Evolutionary conservation across 2,329 filamentous ascomycete species (phyloP), one percentile per base, ranked within the genome.

Genomic region (Orbilia quercus): DNA sequence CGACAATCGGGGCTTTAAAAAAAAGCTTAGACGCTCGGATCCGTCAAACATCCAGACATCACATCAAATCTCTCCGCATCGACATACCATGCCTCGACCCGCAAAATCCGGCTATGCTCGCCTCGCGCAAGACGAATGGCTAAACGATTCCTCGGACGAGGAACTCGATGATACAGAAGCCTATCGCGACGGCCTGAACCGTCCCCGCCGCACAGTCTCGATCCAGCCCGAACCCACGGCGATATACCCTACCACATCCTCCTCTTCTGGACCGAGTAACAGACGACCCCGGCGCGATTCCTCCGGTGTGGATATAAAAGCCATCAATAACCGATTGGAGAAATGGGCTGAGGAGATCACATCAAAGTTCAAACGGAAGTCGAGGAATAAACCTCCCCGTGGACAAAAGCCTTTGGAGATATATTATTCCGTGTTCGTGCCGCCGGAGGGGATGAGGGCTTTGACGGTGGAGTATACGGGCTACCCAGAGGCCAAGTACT

Each of bases 301-400:
- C 78, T 92, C 92, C 18, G 94, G 93, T 1, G 94, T 99, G 16
- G 95, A 99, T 79, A 91, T 99, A 79, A 98, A 98, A 80, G 95
- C 95, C 72, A 98, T 99, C 82, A 99, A 99, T 81, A 93, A 94
- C 70, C 87, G 95, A 22, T 84, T 99, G 23, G 95, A 99, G 82
- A 86, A 91, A 80, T 99, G 95, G 95, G 95, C 95, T 14, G 95
- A 98, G 78, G 95, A 99, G 82, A 98, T 99, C 79, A 93, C 95
- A 28, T 91, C 92, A 77, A 95, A 96, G 78, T 98, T 99, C 85
- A 98, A 96, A 83, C 44, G 67, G 2, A 72, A 72, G 22, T 58
- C 51, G 22, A 72, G 59, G 38, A 55, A 22, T 31, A 72, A 72
- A 40, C 28, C 40, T 1, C 31, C 2, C 12, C 91, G 93, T 76